phyloP scores from a whole-genome alignment of 1,284 basidiomycete species.

The Athelia psychrophila region DNA sequence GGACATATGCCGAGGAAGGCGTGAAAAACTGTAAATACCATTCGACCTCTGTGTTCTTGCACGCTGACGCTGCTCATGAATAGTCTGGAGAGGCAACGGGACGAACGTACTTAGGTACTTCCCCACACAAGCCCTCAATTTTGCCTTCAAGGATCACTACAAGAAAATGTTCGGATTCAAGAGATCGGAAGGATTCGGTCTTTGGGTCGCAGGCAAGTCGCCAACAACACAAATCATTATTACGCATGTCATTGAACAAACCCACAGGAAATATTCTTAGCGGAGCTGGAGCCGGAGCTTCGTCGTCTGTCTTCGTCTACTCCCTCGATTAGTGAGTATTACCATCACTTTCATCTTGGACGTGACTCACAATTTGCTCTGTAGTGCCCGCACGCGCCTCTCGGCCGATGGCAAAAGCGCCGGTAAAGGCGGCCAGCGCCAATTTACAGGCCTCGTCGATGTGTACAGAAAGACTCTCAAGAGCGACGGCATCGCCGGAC shows the following conservation, averaged over 20 bases:
- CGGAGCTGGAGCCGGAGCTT: slow-evolving; percentile 44
- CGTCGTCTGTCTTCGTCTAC: slow-evolving; percentile 55
- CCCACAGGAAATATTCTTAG: slow-evolving; percentile 46
- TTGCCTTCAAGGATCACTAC: slow-evolving; percentile 43
- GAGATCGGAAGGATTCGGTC: slow-evolving; percentile 50
- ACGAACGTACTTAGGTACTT: slow-evolving; percentile 67
- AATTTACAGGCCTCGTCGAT: slow-evolving; percentile 45
- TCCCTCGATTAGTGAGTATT: slow-evolving; percentile 52
- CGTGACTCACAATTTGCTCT: neutral
- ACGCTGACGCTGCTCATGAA: neutral
- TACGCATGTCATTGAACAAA: slow-evolving; percentile 17
- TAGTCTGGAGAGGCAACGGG: slow-evolving; percentile 62
- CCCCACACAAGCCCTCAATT: slow-evolving; percentile 64
- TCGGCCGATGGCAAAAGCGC: slow-evolving; percentile 49
- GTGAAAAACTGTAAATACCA: slow-evolving; percentile 33
- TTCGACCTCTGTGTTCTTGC: neutral
- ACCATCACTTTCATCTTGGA: neutral
- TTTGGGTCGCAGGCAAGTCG: slow-evolving; percentile 42
- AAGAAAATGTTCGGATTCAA: slow-evolving; percentile 52
- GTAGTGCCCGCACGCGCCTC: slow-evolving; percentile 49
- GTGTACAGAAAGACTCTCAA: slow-evolving; percentile 52
- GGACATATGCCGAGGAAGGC: slow-evolving; percentile 55
- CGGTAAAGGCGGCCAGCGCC: slow-evolving; percentile 36
- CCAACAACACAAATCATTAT: no score
- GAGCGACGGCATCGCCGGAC: slow-evolving; percentile 46